phyloP scores from a whole-genome alignment of 306 rosid species.

The Ormosia emarginata region DNA sequence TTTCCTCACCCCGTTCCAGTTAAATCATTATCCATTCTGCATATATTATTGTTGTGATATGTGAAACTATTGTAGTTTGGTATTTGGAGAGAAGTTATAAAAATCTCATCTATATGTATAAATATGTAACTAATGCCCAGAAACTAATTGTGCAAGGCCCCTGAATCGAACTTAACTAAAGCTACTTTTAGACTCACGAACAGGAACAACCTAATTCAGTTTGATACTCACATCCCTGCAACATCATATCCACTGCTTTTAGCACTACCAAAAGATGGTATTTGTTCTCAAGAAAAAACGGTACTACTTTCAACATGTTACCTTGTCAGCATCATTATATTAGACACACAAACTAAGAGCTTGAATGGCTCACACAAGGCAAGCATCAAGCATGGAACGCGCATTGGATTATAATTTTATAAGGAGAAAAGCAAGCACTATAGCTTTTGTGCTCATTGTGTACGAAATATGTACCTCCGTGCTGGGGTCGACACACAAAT shows the following conservation, averaged over 20 bases:
- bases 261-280: not conserved
- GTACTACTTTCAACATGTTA: not conserved
- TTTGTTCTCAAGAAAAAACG: not conserved
- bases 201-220: not conserved
- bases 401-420: not conserved
- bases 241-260: not conserved
- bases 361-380: not conserved
- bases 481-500: not conserved
- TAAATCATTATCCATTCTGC: too few relatives aligned
- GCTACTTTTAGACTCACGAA: not conserved
- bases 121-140: not conserved
- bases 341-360: not conserved
- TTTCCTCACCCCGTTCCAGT: not conserved
- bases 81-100: too few relatives aligned
- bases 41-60: not conserved
- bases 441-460: constrained; percentile 2
- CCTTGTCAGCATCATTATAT: not conserved
- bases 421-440: constrained; percentile 5
- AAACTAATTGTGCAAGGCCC: not conserved
- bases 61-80: not conserved
- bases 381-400: not conserved
- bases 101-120: too few relatives aligned
- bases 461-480: constrained; percentile 41
- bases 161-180: not conserved
- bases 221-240: not conserved